Percentiles rank a stretch among this genome's conserved stretches.
phyloP scores from a whole-genome alignment of 2,329 filamentous ascomycete species.

The Botrytis fabae region DNA sequence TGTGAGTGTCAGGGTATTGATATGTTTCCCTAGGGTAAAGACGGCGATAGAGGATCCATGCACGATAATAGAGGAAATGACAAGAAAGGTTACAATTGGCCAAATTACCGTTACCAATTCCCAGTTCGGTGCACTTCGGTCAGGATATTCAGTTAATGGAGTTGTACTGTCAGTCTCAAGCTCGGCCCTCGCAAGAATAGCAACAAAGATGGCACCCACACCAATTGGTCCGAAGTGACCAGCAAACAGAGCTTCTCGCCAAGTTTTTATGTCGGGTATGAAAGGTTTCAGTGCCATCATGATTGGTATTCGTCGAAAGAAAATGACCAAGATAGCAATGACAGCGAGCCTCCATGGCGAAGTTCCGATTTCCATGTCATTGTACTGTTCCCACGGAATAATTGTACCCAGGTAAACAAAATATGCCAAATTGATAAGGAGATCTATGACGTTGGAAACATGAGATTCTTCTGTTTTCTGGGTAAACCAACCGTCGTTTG shows the following conservation, averaged over 20 bases:
- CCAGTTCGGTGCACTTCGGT: slow-evolving; percentile 54
- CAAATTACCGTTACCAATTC: slow-evolving; percentile 83
- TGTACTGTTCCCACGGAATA: slow-evolving; percentile 93
- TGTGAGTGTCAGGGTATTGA: slow-evolving; percentile 92
- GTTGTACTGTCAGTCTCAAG: slow-evolving; percentile 73
- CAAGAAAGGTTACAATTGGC: slow-evolving; percentile 93
- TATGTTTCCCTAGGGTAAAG: slow-evolving; percentile 95
- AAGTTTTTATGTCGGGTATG: slow-evolving; percentile 96
- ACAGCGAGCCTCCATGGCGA: slow-evolving; percentile 90
- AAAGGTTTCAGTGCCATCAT: slow-evolving; percentile 90
- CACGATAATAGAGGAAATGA: slow-evolving; percentile 90
- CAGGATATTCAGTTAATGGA: slow-evolving; percentile 64
- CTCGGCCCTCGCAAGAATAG: slow-evolving; percentile 90
- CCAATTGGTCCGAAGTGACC: slow-evolving; percentile 98
- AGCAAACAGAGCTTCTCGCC: slow-evolving; percentile 94
- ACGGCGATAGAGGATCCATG: slow-evolving; percentile 98
- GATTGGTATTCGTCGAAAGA: slow-evolving; percentile 93
- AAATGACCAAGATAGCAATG: slow-evolving; percentile 86
- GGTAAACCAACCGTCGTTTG: slow-evolving; percentile 98
- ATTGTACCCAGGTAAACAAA: slow-evolving; percentile 98
- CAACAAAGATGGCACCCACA: slow-evolving; percentile 93
- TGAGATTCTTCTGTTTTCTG: slow-evolving; percentile 98
- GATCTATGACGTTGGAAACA: slow-evolving; percentile 98
- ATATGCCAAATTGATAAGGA: slow-evolving; percentile 94
- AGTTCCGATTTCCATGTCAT: slow-evolving; percentile 70